Conservation (phyloP, 257 asterid genomes). For the Schizonepeta tenuifolia region DNA sequence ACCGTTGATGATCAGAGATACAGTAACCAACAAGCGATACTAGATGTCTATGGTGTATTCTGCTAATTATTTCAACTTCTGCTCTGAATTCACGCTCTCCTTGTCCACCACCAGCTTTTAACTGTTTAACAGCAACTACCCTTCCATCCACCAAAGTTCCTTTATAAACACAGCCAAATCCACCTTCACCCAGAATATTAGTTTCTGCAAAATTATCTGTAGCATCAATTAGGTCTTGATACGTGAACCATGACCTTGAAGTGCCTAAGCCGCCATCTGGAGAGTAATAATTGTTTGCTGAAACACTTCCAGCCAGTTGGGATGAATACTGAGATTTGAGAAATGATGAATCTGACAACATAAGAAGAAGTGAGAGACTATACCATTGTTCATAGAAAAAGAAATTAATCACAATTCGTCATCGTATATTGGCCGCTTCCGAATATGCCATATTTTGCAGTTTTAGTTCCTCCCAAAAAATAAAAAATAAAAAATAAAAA, state of each 20-base stretch:
- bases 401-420: not conserved
- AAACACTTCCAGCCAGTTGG: constrained; percentile 53
- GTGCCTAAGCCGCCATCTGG: constrained; percentile 66
- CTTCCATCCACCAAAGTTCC: constrained; percentile 75
- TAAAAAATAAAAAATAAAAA: not conserved
- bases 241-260: constrained; percentile 78
- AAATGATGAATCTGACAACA: constrained; percentile 69
- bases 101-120: constrained; percentile 89
- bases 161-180: constrained; percentile 88
- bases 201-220: constrained; percentile 59
- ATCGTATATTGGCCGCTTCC: not conserved
- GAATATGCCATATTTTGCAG: not conserved
- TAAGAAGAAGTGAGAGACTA: constrained; percentile 9
- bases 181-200: constrained; percentile 82
- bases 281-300: constrained; percentile 56
- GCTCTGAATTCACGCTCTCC: constrained; percentile 96
- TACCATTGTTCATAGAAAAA: not conserved
- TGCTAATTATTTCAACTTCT: constrained; percentile 88
- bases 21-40: constrained; percentile 95
- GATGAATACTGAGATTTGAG: constrained; percentile 61
- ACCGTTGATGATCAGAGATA: constrained; percentile 68
- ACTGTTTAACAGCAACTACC: constrained; percentile 86
- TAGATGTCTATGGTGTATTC: constrained; percentile 89
- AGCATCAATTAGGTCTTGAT: constrained; percentile 70
- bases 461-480: constrained; percentile 4